Percentiles rank a stretch among this genome's conserved stretches.
phyloP scores from a whole-genome alignment of 2,329 filamentous ascomycete genomes.

The Sporothrix euskadiensis region DNA sequence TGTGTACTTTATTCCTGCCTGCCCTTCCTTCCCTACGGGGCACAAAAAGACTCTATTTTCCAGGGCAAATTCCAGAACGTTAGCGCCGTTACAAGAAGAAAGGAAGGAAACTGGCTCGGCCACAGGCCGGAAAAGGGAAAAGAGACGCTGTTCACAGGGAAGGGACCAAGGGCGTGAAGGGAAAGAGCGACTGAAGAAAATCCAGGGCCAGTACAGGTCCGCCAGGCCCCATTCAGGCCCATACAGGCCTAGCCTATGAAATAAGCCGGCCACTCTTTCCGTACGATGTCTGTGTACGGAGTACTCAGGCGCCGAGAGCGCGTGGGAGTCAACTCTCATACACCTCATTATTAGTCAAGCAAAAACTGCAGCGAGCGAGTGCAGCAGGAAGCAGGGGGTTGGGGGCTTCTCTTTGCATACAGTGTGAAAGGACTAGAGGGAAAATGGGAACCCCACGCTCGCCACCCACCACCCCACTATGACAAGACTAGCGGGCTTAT shows the following conservation, averaged over 20 bases:
- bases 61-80: neutral
- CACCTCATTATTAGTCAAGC: constrained; percentile 23
- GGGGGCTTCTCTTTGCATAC: neutral
- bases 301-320: neutral
- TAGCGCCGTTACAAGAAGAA: constrained; percentile 1
- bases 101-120: constrained; percentile 5
- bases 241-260: neutral
- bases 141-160: constrained; percentile 3
- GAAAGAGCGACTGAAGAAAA: neutral
- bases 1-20: neutral
- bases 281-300: neutral
- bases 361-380: neutral
- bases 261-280: neutral
- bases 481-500: neutral
- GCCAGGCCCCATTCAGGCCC: neutral
- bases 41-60: neutral
- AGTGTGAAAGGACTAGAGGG: neutral
- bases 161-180: neutral
- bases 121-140: constrained; percentile 21
- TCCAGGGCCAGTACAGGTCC: neutral
- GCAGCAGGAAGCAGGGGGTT: neutral
- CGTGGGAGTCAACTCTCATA: neutral
- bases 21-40: neutral
- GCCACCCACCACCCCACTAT: constrained; percentile 24
- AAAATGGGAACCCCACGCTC: constrained; percentile 24